Percentiles rank a stretch among this genome's conserved stretches.
phyloP scores from a whole-genome alignment of 2,329 filamentous ascomycete species.

The Samsoniella hepiali region DNA sequence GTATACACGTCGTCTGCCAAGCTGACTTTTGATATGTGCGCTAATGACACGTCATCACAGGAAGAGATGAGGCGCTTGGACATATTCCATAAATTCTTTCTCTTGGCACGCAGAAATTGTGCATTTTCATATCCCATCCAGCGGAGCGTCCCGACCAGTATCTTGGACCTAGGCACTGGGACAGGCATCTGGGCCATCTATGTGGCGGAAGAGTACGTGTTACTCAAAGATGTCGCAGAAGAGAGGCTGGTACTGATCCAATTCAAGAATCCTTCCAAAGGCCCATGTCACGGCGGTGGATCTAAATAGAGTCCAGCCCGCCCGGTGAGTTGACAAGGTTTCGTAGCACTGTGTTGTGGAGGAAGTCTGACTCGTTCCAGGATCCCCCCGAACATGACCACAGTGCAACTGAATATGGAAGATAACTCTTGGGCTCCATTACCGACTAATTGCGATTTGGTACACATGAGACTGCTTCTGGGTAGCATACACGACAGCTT shows the following conservation, averaged over 20 bases:
- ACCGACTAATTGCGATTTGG: constrained; percentile 66
- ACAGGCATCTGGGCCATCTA: constrained; percentile 91
- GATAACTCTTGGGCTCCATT: constrained; percentile 56
- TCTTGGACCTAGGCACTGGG: constrained; percentile 74
- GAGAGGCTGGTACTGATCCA: neutral
- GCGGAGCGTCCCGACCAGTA: constrained; percentile 10
- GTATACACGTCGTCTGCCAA: neutral
- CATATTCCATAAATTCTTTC: constrained; percentile 76
- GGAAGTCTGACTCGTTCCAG: constrained; percentile 41
- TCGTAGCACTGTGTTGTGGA: neutral
- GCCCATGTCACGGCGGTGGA: constrained; percentile 39
- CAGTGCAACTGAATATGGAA: constrained; percentile 71
- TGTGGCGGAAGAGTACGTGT: constrained; percentile 65
- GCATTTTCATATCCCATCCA: constrained; percentile 25
- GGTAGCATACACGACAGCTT: constrained; percentile 66
- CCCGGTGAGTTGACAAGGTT: constrained; percentile 26
- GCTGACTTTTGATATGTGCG: neutral
- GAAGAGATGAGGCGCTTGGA: constrained; percentile 75
- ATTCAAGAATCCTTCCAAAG: constrained; percentile 21
- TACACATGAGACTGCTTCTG: constrained; percentile 75
- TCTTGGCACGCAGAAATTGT: constrained; percentile 55
- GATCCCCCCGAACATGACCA: constrained; percentile 59
- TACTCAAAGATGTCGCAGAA: neutral
- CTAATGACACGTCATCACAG: constrained; percentile 34
- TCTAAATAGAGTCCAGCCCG: constrained; percentile 39